Evolutionary conservation across 495 filamentous ascomycete species (phyloP).

Genomic region (Chaetomium fimeti): DNA sequence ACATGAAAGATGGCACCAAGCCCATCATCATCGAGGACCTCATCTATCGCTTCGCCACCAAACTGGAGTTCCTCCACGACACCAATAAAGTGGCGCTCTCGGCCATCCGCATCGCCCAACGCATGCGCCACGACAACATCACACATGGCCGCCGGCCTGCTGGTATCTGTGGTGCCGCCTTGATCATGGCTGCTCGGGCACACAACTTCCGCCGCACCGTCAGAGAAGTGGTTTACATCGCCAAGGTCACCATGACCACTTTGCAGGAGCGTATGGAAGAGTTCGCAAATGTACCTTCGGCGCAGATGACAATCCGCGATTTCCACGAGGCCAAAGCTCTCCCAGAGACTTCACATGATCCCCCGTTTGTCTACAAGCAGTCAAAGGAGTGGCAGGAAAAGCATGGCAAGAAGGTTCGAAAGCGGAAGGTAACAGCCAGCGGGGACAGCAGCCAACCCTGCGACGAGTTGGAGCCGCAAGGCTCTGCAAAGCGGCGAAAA

Average conservation of each 20-base stretch:
- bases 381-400: constrained; percentile 52
- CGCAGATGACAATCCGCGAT: constrained; percentile 78
- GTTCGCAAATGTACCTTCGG: constrained; percentile 77
- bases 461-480: constrained; percentile 24
- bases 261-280: constrained; percentile 86
- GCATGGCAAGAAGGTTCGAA: constrained; percentile 48
- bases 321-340: constrained; percentile 63
- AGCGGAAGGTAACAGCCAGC: constrained; percentile 30
- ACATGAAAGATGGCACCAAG: constrained; percentile 47
- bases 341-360: constrained; percentile 61
- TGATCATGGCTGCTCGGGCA: constrained; percentile 93
- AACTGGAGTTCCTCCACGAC: constrained; percentile 79
- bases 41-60: constrained; percentile 82
- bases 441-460: constrained; percentile 36
- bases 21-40: constrained; percentile 78
- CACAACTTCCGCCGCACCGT: constrained; percentile 93
- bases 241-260: constrained; percentile 89
- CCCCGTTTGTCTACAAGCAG: constrained; percentile 75
- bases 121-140: constrained; percentile 97
- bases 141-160: constrained; percentile 86
- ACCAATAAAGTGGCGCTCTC: constrained; percentile 80
- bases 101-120: constrained; percentile 77
- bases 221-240: constrained; percentile 90
- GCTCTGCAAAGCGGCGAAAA: constrained; percentile 24
- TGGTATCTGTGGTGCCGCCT: constrained; percentile 88